These are phyloP conservation scores for Morella rubra DNA, from an alignment of 306 rosid species.

Conservation along the genomic window DNA sequence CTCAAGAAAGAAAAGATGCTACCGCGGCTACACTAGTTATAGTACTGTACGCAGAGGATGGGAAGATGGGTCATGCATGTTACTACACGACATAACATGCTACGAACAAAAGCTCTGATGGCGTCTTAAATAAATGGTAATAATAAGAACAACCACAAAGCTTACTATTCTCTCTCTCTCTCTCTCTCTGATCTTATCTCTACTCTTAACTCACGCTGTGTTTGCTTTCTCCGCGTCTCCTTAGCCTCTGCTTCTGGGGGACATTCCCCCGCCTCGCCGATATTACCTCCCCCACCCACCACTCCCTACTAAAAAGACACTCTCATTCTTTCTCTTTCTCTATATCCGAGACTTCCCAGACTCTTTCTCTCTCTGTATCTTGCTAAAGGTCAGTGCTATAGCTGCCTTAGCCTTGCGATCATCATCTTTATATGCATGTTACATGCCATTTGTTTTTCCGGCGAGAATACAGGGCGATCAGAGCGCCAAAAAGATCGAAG, in stretches of 20 bases:
- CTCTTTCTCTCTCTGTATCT: conserved; percentile 4
- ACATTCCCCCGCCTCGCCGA: conserved; percentile 29
- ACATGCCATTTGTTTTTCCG: conserved; percentile 35
- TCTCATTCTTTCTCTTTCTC: conserved; percentile 3
- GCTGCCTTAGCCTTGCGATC: conserved; percentile 21
- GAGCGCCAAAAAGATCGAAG: conserved; percentile 16
- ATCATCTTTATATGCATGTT: conserved; percentile 51
- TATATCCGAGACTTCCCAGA: not conserved
- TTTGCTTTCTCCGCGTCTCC: conserved; percentile 39
- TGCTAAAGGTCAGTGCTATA: not conserved
- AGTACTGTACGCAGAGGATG: not conserved
- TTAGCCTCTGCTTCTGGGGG: conserved; percentile 43
- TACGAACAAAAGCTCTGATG: not conserved
- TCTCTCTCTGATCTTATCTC: not conserved
- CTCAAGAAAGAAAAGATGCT: conserved; percentile 11
- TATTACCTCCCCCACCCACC: conserved; percentile 25
- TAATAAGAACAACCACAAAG: not conserved
- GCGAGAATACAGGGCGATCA: conserved; percentile 32
- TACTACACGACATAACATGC: conserved; percentile 12
- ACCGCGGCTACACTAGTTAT: not conserved
- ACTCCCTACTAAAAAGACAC: not conserved
- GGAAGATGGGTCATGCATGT: conserved; percentile 16
- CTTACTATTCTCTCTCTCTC: not conserved
- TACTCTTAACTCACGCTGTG: conserved; percentile 8
- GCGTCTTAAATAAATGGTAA: not conserved